Evolutionary conservation across 306 rosid species (phyloP), one percentile per base, ranked within the genome.

Genomic region (Dryas octopetala): DNA sequence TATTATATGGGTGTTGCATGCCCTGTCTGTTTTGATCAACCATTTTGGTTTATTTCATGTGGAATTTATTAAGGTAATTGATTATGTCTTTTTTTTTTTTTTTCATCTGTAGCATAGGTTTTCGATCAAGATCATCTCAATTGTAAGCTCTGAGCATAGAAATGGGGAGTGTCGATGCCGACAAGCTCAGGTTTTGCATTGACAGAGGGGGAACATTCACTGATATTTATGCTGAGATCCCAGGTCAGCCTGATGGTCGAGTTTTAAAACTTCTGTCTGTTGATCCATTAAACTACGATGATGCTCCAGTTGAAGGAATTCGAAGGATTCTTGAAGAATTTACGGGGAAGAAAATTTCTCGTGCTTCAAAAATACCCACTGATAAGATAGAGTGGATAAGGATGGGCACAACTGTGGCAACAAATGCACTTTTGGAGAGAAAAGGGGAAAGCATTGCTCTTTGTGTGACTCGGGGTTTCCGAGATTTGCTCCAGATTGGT

Each of bases 391-490:
- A 91, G 85, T 94, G 98, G 98, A 94, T 94, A 77, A 83, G 98
- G 81, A 94, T 94, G 97, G 98, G 98, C 55, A 94, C 98, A 63
- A 94, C 98, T 55, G 97, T 91, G 66, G 97, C 97, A 3, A 94
- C 97, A 15, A 94, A 94, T 84, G 97, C 98, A 47, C 98, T 91
- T 74, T 70, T 94, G 28, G 97, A 94, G 84, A 86, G 95, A 38
- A 91, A 87, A 74, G 98, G 97, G 78, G 97, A 91, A 81, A 85
- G 95, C 80, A 91, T 94, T 76, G 98, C 95, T 9, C 88, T 91
- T 32, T 91, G 98, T 82, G 97, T 94, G 68, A 91, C 97, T 75
- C 87, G 9, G 67, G 97, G 98, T 16, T 94, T 94, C 70, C 92
- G 88, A 16, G 96, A 94, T 80, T 83, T 93, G 75, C 97, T 94